A percentile compares a stretch with the other conserved stretches of the same genome.
phyloP scores from a whole-genome alignment of 2,329 filamentous ascomycete genomes.

The Incumbomyces delicatus region DNA sequence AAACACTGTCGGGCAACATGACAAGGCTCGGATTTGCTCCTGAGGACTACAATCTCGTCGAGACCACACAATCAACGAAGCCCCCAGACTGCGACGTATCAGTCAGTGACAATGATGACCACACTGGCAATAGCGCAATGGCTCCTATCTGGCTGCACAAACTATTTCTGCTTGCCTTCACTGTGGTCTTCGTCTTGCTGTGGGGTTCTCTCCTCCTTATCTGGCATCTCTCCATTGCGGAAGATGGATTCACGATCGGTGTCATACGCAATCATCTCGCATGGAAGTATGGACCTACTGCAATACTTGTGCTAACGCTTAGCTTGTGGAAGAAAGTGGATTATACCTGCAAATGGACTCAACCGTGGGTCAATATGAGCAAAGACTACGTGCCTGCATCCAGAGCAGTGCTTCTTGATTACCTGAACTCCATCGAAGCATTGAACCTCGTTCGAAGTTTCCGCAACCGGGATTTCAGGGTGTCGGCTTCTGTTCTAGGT shows the following conservation, averaged over 20 bases:
- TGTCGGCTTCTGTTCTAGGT: not conserved
- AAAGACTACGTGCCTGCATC: not conserved
- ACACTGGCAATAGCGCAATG: no score
- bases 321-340: constrained; percentile 4
- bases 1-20: no score
- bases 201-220: constrained; percentile 12
- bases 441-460: not conserved
- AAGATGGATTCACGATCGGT: not conserved
- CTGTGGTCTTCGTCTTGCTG: not conserved
- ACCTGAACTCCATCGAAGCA: not conserved
- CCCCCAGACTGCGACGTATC: no score
- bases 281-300: constrained; percentile 4
- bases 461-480: not conserved
- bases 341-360: constrained; percentile 2
- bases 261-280: not conserved
- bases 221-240: not conserved
- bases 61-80: no score
- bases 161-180: no score
- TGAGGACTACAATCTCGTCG: no score
- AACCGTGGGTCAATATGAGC: constrained; percentile 2
- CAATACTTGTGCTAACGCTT: not conserved
- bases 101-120: no score
- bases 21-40: no score
- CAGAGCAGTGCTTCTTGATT: not conserved
- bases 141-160: no score